Percentiles rank a stretch among this genome's conserved stretches.
Conservation (phyloP, 1,284 basidiomycete genomes). For the Heterobasidion irregulare region DNA sequence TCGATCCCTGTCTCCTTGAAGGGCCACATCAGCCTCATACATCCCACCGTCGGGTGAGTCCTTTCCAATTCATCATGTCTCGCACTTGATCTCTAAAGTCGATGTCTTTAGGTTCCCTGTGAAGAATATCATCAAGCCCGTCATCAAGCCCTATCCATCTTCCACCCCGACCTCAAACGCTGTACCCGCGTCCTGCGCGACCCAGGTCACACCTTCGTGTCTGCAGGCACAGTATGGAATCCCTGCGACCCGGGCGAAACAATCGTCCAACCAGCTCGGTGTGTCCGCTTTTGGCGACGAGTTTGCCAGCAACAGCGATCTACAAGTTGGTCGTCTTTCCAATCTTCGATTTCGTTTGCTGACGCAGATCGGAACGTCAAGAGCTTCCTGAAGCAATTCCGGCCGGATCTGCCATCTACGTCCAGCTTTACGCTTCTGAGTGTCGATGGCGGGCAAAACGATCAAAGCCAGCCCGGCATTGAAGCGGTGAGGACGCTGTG, state of each 20-base stretch:
- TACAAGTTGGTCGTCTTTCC: neutral
- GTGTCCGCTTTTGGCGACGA: conserved; percentile 25
- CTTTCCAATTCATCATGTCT: neutral
- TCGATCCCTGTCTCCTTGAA: conserved; percentile 13
- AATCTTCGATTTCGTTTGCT: neutral
- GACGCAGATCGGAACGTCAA: neutral
- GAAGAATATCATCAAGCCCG: conserved; percentile 7
- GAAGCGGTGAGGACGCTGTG: conserved; percentile 29
- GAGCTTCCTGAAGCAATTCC: conserved; percentile 11
- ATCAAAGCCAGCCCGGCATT: neutral
- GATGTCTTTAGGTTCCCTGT: conserved; percentile 3
- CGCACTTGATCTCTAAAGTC: neutral
- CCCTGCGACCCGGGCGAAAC: conserved; percentile 20
- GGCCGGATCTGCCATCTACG: conserved; percentile 18
- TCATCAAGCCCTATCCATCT: neutral
- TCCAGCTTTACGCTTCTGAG: conserved; percentile 11
- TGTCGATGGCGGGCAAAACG: conserved; percentile 1
- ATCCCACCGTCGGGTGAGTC: neutral
- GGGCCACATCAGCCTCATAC: neutral
- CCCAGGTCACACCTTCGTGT: conserved; percentile 19
- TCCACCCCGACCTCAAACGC: neutral
- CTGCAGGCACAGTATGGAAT: conserved; percentile 23
- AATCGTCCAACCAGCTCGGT: conserved; percentile 17
- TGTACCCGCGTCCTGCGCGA: conserved; percentile 13
- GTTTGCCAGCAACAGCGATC: conserved; percentile 15